Conservation (phyloP, 169 alveolate genomes). For the Plasmodium inui region DNA sequence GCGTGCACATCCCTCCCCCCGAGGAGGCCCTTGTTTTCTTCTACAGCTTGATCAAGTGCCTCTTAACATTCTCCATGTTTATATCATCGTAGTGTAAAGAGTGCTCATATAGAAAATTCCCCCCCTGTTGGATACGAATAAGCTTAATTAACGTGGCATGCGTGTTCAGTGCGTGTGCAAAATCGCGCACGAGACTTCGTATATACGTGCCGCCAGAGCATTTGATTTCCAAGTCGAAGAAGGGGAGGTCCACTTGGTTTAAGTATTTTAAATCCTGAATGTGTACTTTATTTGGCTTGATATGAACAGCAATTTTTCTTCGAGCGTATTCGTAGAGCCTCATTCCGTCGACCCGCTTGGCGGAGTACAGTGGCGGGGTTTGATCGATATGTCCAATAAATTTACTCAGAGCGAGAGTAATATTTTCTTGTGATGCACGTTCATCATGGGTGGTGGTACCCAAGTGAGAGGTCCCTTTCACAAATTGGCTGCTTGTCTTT, state of each 20-base stretch:
- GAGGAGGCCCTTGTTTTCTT: too few relatives aligned
- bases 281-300: conserved; percentile 37
- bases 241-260: conserved; percentile 74
- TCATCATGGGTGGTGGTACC: neutral
- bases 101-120: neutral
- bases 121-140: conserved; percentile 37
- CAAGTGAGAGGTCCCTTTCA: neutral
- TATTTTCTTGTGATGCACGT: neutral
- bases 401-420: neutral
- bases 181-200: conserved; percentile 81
- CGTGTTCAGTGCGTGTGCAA: conserved; percentile 78
- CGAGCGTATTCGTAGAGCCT: conserved; percentile 80
- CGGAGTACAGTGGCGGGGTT: conserved; percentile 28
- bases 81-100: conserved; percentile 63
- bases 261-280: neutral
- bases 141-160: conserved; percentile 79
- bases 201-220: conserved; percentile 86
- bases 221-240: conserved; percentile 75
- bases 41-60: conserved; percentile 38
- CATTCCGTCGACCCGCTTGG: conserved; percentile 80
- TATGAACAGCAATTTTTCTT: conserved; percentile 74
- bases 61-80: conserved; percentile 16
- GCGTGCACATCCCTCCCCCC: too few relatives aligned
- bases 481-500: conserved; percentile 22
- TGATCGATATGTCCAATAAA: conserved; percentile 28